A percentile compares a stretch with the other conserved stretches of the same genome.
phyloP scores from a whole-genome alignment of 352 stramenopile genomes.

The Phytophthora ohioensis region DNA sequence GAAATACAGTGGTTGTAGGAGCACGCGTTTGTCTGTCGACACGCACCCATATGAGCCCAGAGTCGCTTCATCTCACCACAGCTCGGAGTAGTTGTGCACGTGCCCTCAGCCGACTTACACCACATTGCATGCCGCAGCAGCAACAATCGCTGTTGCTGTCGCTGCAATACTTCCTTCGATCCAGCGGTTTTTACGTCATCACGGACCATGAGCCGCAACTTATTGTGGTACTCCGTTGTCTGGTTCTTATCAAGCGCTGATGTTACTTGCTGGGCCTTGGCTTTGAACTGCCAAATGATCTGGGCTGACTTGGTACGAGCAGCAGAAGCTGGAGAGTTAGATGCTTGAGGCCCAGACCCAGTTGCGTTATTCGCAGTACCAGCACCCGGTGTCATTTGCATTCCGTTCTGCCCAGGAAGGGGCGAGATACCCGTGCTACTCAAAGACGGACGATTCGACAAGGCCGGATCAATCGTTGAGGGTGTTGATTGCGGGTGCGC shows the following conservation, averaged over 20 bases:
- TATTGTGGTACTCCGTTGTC: slow-evolving; percentile 87
- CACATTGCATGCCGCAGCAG: slow-evolving; percentile 98
- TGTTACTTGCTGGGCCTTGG: slow-evolving; percentile 79
- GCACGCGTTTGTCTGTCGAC: slow-evolving; percentile 97
- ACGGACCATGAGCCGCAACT: slow-evolving; percentile 82
- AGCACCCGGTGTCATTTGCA: slow-evolving; percentile 21
- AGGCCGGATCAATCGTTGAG: slow-evolving; percentile 53
- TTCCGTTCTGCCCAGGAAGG: slow-evolving; percentile 33
- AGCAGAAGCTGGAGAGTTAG: slow-evolving; percentile 36
- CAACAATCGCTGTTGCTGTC: slow-evolving; percentile 98
- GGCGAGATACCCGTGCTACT: slow-evolving; percentile 46
- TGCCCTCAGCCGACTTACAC: slow-evolving; percentile 95
- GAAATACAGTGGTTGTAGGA: slow-evolving; percentile 98
- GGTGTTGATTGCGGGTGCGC: slow-evolving; percentile 40
- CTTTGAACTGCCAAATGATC: slow-evolving; percentile 87
- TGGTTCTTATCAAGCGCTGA: slow-evolving; percentile 83
- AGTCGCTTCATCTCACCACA: slow-evolving; percentile 98
- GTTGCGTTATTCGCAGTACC: slow-evolving; percentile 21
- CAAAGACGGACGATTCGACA: slow-evolving; percentile 57
- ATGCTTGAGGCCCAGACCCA: slow-evolving; percentile 15
- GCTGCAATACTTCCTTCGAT: slow-evolving; percentile 96
- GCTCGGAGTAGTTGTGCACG: slow-evolving; percentile 95
- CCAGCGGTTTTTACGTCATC: slow-evolving; percentile 75
- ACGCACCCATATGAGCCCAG: slow-evolving; percentile 98
- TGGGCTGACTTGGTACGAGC: slow-evolving; percentile 76